These are phyloP conservation scores for Shiraia sp. DNA, from an alignment of 2,329 filamentous ascomycete genomes.

Conservation along the genomic window DNA sequence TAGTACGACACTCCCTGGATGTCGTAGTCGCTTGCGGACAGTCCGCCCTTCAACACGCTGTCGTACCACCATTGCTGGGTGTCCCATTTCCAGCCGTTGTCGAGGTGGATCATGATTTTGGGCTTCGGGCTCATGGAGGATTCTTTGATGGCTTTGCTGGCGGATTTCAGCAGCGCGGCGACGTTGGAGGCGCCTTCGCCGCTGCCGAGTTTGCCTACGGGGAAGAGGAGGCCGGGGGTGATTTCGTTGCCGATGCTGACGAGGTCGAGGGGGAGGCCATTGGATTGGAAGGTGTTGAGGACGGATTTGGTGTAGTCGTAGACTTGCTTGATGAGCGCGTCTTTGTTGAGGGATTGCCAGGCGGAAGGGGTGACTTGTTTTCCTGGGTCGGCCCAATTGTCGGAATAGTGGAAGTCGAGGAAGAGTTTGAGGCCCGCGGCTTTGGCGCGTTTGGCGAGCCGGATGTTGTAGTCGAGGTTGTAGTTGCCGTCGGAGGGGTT, in stretches of 20 bases:
- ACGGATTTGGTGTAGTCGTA: conserved; percentile 71
- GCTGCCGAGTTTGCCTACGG: conserved; percentile 60
- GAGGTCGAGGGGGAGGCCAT: conserved; percentile 61
- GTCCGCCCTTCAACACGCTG: conserved; percentile 48
- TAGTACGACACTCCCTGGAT: conserved; percentile 75
- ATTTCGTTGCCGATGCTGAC: conserved; percentile 78
- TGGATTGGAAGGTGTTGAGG: conserved; percentile 62
- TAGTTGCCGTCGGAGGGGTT: conserved; percentile 65
- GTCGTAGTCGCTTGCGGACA: conserved; percentile 64
- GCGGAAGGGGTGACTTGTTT: conserved; percentile 66
- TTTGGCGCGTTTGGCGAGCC: conserved; percentile 67
- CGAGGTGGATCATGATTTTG: conserved; percentile 74
- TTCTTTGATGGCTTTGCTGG: conserved; percentile 66
- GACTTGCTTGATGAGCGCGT: conserved; percentile 62
- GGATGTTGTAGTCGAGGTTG: conserved; percentile 70
- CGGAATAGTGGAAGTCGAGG: conserved; percentile 68
- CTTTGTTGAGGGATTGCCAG: conserved; percentile 63
- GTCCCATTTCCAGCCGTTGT: conserved; percentile 74
- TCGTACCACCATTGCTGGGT: conserved; percentile 70
- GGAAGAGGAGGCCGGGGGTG: conserved; percentile 67
- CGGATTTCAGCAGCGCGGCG: conserved; percentile 66
- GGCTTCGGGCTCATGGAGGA: conserved; percentile 61
- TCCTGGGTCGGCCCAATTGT: conserved; percentile 72
- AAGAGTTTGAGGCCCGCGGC: conserved; percentile 64
- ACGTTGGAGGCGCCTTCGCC: conserved; percentile 58